Evolutionary conservation across 441 rosid genomes (phyloP), one percentile per base, ranked within the genome.

Genomic region (Pelargonium myrrhifolium): DNA sequence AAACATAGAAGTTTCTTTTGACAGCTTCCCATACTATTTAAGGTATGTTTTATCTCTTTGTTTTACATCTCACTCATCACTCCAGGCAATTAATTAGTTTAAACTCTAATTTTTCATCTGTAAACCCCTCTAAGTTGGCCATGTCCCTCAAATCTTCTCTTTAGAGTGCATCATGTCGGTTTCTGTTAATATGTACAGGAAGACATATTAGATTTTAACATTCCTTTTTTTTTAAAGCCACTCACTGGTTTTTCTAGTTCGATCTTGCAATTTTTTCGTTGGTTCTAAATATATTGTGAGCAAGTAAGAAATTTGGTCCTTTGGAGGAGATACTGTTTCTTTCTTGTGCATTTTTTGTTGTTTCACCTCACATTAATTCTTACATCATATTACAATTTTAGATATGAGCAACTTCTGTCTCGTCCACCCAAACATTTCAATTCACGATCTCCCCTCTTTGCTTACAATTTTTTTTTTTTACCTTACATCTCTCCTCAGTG

Each of bases 11-110:
- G 84, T 90, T 75, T 86, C 98, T 65, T 88, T 92, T 62, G 92
- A 89, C 65, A 79, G 68, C 60, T 92, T 95, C 74, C 98, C 99
- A n/a, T 95, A 95, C 70, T 95, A 78, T 71, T 74, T 95, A 66
- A 90, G 99, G 99, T 95, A 72, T 31, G 20, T 43, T 11, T 10
- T 5, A 9, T 42, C 68, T 65, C 21, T 40, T 43, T 43, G 31
- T 14, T 4, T 49, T 47, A 4, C 7, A 18, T 56, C 61, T 2
- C 22, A 56, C 22, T 24, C 18, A 31, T 18, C 11, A 18, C 7
- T 59, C 40, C 39, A 9, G 37, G 37, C 40, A 7, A 17, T 42
- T 56, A 5, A 58, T 35, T 15, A n/a, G 72, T 31, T 63, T 31
- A 47, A 24, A 31, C 37, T 53, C 49, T 47, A 1, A 1, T 15